Evolutionary conservation across 805 yeast genomes (phyloP), one percentile per base, ranked within the genome.

Genomic region (Candida morakotiae): DNA sequence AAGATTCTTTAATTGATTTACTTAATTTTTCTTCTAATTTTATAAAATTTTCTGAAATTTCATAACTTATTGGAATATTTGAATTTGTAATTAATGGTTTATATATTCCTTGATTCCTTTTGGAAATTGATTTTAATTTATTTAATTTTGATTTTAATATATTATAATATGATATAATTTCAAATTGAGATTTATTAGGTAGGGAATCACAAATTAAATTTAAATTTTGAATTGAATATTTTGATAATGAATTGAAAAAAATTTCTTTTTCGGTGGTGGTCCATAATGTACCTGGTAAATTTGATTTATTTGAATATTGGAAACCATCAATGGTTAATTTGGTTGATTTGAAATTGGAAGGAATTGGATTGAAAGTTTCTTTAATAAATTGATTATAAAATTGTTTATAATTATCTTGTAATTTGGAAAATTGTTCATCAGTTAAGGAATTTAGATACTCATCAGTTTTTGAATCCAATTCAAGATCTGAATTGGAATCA

Each of bases 31-130:
- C 73, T 45, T 79, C 85, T 43, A 71, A 49, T 5, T 54, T 49
- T 1, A 72, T 47, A 39, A 62, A 70, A 14, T 51, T 52, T 6
- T 62, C 63, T 41, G 73, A 69, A 61, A 79, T 62, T 46, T 79
- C 85, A 41, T 62, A 55, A 1, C 80, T 74, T 3, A 64, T 61
- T 1, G 84, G 83, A 8, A 79, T 54, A 9, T 73, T 72, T 20
- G 58, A 54, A 47, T 73, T 71, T 10, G 55, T 46, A 2, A 65
- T 39, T 21, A 71, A 25, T 21, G 23, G 15, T 16, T 40, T 40
- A 17, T 31, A 25, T 17, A 39, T 8, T 31, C 29, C 14, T 30
- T 30, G 9, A 14, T 13, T 10, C n/a, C n/a, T n/a, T n/a, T n/a
- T n/a, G 11, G 9, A 22, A 16, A 21, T 9, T 24, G 14, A 10